Conservation (phyloP, 2,329 filamentous ascomycete genomes). For the Ophiostoma ulmi region DNA sequence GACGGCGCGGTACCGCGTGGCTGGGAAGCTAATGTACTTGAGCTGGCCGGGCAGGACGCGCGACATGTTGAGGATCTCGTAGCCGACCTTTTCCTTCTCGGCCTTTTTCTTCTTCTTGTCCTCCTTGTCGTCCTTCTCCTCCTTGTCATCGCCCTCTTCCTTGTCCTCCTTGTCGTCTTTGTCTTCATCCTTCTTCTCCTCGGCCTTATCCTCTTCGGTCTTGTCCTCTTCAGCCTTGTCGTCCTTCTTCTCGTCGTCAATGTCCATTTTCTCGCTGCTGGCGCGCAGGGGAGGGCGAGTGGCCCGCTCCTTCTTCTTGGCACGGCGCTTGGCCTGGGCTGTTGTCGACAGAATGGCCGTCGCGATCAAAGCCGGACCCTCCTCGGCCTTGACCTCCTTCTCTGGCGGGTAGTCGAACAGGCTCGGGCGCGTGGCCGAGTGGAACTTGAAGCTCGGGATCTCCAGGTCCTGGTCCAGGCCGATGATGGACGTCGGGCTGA, state of each 20-base stretch:
- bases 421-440: conserved; percentile 89
- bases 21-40: conserved; percentile 90
- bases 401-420: conserved; percentile 98
- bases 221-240: conserved; percentile 86
- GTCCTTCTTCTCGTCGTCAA: conserved; percentile 60
- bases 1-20: conserved; percentile 87
- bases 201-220: conserved; percentile 55
- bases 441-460: conserved; percentile 89
- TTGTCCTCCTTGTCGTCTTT: conserved; percentile 54
- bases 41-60: conserved; percentile 86
- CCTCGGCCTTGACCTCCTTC: conserved; percentile 89
- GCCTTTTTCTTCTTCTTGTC: conserved; percentile 75
- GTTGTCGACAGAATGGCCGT: conserved; percentile 95
- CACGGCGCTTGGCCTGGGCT: conserved; percentile 90
- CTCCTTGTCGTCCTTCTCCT: conserved; percentile 76
- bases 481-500: conserved; percentile 95
- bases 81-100: conserved; percentile 95
- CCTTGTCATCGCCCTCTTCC: conserved; percentile 81
- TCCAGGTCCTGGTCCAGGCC: conserved; percentile 90
- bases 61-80: conserved; percentile 95
- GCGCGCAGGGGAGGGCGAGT: conserved; percentile 33
- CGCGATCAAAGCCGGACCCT: conserved; percentile 87
- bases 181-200: conserved; percentile 44
- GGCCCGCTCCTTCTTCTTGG: conserved; percentile 83
- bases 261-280: conserved; percentile 89